phyloP scores from a whole-genome alignment of 371 early-diverging fungal genomes.

The Mortierella sp. region DNA sequence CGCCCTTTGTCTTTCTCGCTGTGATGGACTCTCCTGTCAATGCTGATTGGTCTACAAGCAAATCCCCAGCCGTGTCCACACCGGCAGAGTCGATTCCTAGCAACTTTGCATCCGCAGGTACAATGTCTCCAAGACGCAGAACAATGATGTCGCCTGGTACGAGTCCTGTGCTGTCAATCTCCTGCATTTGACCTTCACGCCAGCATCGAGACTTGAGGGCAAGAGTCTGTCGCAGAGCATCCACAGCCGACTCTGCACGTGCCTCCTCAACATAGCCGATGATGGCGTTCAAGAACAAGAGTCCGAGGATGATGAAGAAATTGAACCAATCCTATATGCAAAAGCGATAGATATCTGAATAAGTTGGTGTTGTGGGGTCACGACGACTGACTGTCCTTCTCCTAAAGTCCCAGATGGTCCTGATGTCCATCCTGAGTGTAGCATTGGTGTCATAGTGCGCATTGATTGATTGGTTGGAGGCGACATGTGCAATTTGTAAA shows the following conservation, averaged over 20 bases:
- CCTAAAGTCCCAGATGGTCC: no score
- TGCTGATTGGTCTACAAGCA: slow-evolving; percentile 95
- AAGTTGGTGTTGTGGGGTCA: no score
- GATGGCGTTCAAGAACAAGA: slow-evolving; percentile 87
- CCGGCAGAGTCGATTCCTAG: slow-evolving; percentile 88
- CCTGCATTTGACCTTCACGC: slow-evolving; percentile 81
- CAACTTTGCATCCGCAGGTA: slow-evolving; percentile 92
- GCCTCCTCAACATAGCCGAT: slow-evolving; percentile 92
- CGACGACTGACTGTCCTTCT: no score
- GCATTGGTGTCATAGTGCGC: no score
- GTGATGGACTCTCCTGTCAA: slow-evolving; percentile 95
- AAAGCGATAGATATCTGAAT: no score
- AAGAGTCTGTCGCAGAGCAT: slow-evolving; percentile 89
- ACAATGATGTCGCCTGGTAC: slow-evolving; percentile 93
- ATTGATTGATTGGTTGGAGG: no score
- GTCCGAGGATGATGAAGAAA: slow-evolving; percentile 83
- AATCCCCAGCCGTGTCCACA: slow-evolving; percentile 76
- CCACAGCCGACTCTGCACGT: slow-evolving; percentile 89
- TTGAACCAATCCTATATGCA: slow-evolving; percentile 73
- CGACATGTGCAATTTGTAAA: no score
- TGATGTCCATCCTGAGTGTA: no score
- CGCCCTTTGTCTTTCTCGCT: slow-evolving; percentile 79
- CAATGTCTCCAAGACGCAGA: slow-evolving; percentile 90
- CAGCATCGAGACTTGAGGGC: slow-evolving; percentile 83
- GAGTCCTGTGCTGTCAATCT: slow-evolving; percentile 78